phyloP scores from a whole-genome alignment of 345 rosid genomes.

The Firmiana major region DNA sequence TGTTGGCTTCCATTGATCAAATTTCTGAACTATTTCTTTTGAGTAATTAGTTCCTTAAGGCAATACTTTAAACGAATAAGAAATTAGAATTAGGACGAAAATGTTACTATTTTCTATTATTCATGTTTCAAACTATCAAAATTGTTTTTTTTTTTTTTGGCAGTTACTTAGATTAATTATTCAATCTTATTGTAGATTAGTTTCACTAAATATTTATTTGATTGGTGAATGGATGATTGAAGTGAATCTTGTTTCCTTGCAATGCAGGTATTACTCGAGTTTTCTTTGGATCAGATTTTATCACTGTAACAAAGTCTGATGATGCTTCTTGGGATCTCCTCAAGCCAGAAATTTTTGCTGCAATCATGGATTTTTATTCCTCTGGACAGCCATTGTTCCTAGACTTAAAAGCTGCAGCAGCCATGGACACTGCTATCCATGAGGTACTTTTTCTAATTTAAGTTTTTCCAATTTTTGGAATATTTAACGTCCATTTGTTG shows the following conservation, averaged over 20 bases:
- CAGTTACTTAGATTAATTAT: background rate
- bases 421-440: conserved; percentile 82
- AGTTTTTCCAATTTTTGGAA: background rate
- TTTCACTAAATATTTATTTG: background rate
- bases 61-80: background rate
- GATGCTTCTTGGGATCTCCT: conserved; percentile 81
- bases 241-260: conserved; percentile 13
- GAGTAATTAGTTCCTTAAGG: background rate
- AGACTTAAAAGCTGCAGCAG: conserved; percentile 61
- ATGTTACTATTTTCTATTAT: background rate
- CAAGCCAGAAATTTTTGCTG: conserved; percentile 90
- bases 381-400: conserved; percentile 83
- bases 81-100: background rate
- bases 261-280: conserved; percentile 69
- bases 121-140: background rate
- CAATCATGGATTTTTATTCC: conserved; percentile 91
- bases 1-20: background rate
- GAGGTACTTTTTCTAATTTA: conserved; percentile 44
- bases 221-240: background rate
- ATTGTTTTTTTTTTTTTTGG: background rate
- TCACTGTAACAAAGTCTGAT: conserved; percentile 86
- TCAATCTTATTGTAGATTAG: background rate
- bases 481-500: background rate
- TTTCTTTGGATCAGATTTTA: conserved; percentile 88
- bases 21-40: conserved; percentile 5